Conservation (phyloP, 2,329 filamentous ascomycete genomes). For the Conoideocrella luteorostrata region DNA sequence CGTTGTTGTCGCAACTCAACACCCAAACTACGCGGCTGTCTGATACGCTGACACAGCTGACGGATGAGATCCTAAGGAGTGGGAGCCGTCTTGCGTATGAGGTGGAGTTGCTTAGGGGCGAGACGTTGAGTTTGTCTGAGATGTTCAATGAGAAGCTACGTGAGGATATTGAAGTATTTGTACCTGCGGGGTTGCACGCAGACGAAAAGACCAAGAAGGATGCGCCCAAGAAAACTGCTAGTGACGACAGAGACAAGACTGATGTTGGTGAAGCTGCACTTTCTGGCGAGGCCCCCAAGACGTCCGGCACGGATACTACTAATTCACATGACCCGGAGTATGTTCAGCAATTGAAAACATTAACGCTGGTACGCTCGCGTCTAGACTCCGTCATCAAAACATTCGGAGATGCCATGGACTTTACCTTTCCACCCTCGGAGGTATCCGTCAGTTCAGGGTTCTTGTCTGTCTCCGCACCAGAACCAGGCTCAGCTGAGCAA, state of each 20-base stretch:
- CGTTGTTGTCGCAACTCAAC: conserved; percentile 79
- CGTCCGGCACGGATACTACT: conserved; percentile 10
- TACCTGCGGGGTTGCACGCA: conserved; percentile 45
- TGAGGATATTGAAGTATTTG: conserved; percentile 66
- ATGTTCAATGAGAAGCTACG: conserved; percentile 66
- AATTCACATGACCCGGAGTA: conserved; percentile 51
- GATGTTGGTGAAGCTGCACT: conserved; percentile 15
- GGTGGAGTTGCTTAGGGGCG: conserved; percentile 86
- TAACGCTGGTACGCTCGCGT: conserved; percentile 75
- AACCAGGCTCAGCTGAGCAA: conserved; percentile 55
- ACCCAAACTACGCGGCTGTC: conserved; percentile 81
- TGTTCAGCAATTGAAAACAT: conserved; percentile 72
- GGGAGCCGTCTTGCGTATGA: conserved; percentile 87
- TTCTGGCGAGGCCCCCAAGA: conserved; percentile 9
- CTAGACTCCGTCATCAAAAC: conserved; percentile 84
- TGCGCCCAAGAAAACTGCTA: conserved; percentile 7
- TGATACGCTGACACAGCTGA: conserved; percentile 75
- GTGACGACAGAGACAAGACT: conserved; percentile 14
- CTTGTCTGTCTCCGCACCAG: conserved; percentile 82
- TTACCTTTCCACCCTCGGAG: conserved; percentile 84
- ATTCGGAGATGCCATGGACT: conserved; percentile 94
- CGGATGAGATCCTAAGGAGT: conserved; percentile 88
- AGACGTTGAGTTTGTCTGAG: conserved; percentile 75
- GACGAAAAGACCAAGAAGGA: conserved; percentile 19
- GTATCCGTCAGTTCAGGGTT: conserved; percentile 78